Evolutionary conservation across 306 rosid genomes (phyloP).

Genomic region (Cercis canadensis): DNA sequence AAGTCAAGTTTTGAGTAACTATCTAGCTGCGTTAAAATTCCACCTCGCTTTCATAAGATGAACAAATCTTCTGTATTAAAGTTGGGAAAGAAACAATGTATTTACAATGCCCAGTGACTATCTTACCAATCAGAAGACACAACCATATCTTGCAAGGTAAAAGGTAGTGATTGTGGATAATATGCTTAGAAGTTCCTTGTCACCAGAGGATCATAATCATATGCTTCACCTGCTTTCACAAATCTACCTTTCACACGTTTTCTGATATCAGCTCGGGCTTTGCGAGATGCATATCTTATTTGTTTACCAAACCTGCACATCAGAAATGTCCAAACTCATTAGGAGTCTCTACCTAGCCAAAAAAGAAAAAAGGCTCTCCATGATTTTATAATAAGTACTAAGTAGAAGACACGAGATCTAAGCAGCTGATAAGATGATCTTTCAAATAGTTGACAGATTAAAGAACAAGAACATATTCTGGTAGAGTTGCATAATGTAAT

Average conservation of each 20-base stretch:
- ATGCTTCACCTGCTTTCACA: slow-evolving; percentile 82
- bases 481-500: not conserved
- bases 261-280: slow-evolving; percentile 93
- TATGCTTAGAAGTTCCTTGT: slow-evolving; percentile 44
- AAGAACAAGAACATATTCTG: slow-evolving; percentile 8
- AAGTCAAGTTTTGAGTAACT: slow-evolving; percentile 19
- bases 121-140: slow-evolving; percentile 30
- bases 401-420: not conserved
- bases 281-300: slow-evolving; percentile 90
- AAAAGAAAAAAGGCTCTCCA: slow-evolving; percentile 7
- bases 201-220: slow-evolving; percentile 73
- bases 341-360: slow-evolving; percentile 14
- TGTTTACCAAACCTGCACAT: slow-evolving; percentile 86
- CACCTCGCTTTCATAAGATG: slow-evolving; percentile 19
- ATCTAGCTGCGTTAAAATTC: slow-evolving; percentile 29
- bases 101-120: slow-evolving; percentile 26
- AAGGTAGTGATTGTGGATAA: slow-evolving; percentile 31
- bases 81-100: slow-evolving; percentile 32
- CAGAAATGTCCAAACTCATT: slow-evolving; percentile 31
- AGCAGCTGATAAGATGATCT: slow-evolving; percentile 11
- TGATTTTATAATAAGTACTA: slow-evolving; percentile 11
- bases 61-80: slow-evolving; percentile 2
- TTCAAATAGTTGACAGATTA: slow-evolving; percentile 12
- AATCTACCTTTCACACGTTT: slow-evolving; percentile 93
- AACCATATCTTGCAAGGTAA: slow-evolving; percentile 39